Conservation (phyloP, 345 rosid species). For the Eucalyptus lansdowneana region DNA sequence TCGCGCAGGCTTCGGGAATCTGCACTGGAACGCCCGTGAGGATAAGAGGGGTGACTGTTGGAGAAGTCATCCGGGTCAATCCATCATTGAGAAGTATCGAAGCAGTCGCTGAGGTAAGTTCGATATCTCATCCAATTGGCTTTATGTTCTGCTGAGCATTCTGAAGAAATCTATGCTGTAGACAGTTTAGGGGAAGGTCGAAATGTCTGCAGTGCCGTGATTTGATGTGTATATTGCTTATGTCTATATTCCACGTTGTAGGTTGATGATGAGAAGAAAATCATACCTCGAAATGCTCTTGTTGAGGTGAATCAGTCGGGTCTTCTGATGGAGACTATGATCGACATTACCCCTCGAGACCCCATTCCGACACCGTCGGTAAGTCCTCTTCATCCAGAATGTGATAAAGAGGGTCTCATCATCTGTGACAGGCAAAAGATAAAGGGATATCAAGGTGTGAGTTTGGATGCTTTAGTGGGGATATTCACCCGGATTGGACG, state of each 20-base stretch:
- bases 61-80: slow-evolving; percentile 75
- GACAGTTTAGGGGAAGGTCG: not conserved
- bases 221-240: not conserved
- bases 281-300: slow-evolving; percentile 80
- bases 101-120: slow-evolving; percentile 81
- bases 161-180: not conserved
- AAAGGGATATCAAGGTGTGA: slow-evolving; percentile 80
- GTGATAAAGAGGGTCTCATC: slow-evolving; percentile 78
- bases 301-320: slow-evolving; percentile 99
- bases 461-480: slow-evolving; percentile 86
- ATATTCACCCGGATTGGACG: slow-evolving; percentile 88
- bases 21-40: slow-evolving; percentile 90
- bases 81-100: slow-evolving; percentile 88
- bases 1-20: slow-evolving; percentile 78
- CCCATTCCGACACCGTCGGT: slow-evolving; percentile 80
- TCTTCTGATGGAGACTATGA: slow-evolving; percentile 92
- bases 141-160: not conserved
- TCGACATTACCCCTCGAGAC: slow-evolving; percentile 78
- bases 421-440: slow-evolving; percentile 88
- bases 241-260: slow-evolving; percentile 1
- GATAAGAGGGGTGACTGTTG: slow-evolving; percentile 94
- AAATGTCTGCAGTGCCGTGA: not conserved
- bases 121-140: not conserved
- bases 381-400: slow-evolving; percentile 71
- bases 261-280: slow-evolving; percentile 94